phyloP scores from a whole-genome alignment of 2,329 filamentous ascomycete genomes.

The Eutypa lata region DNA sequence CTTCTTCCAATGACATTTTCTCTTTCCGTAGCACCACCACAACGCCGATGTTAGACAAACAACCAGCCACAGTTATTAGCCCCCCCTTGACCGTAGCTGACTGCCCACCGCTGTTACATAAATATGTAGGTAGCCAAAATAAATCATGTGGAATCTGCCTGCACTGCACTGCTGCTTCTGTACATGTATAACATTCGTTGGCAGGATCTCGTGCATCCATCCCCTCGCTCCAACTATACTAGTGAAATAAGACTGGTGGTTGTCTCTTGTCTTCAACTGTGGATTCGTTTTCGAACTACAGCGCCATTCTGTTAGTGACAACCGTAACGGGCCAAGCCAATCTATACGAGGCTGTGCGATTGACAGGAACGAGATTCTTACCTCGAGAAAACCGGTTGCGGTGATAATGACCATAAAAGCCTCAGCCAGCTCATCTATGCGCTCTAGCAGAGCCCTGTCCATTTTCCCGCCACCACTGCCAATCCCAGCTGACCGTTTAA shows the following conservation, averaged over 20 bases:
- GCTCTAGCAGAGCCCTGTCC: conserved; percentile 48
- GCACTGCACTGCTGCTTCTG: background rate
- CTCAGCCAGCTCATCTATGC: conserved; percentile 75
- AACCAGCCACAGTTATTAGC: too few relatives aligned
- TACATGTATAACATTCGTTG: background rate
- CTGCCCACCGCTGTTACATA: too few relatives aligned
- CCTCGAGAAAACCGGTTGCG: conserved; percentile 82
- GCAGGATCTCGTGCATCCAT: too few relatives aligned
- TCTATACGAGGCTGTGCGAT: background rate
- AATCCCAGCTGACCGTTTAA: conserved; percentile 85
- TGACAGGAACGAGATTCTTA: too few relatives aligned
- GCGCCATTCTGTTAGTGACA: background rate
- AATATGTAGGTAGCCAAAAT: too few relatives aligned
- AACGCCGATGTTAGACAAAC: background rate
- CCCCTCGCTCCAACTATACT: background rate
- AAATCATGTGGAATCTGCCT: background rate
- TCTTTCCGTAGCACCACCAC: too few relatives aligned
- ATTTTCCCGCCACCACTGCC: conserved; percentile 44
- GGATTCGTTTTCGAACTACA: conserved; percentile 26
- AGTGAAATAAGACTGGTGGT: conserved; percentile 24
- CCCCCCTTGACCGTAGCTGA: too few relatives aligned
- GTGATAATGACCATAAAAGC: conserved; percentile 80
- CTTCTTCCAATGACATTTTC: too few relatives aligned
- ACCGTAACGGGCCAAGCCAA: too few relatives aligned
- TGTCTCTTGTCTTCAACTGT: conserved; percentile 16